These are phyloP conservation scores for Aspergillaceae sp. DNA, from an alignment of 2,329 filamentous ascomycete genomes.

Conservation along the genomic window DNA sequence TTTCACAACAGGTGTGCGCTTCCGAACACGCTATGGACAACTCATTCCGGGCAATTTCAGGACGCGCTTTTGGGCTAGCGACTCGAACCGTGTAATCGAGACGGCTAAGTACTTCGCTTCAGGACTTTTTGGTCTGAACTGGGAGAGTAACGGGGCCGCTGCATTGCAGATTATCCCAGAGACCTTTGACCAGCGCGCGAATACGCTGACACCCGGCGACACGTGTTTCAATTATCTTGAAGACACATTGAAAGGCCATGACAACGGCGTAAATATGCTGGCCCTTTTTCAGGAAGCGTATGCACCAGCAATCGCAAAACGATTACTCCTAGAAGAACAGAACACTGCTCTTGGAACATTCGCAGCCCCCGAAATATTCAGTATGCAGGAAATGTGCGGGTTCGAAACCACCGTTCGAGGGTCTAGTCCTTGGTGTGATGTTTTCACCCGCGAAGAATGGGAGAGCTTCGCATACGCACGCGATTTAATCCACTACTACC, in stretches of 20 bases:
- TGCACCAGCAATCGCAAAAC: slow-evolving; percentile 37
- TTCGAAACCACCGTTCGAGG: slow-evolving; percentile 50
- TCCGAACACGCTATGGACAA: slow-evolving; percentile 46
- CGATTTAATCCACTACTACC: slow-evolving; percentile 51
- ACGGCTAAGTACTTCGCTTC: slow-evolving; percentile 48
- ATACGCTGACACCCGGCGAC: slow-evolving; percentile 50
- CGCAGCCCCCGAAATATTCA: slow-evolving; percentile 43
- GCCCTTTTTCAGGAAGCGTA: slow-evolving; percentile 42
- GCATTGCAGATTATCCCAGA: slow-evolving; percentile 48
- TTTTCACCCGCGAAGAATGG: slow-evolving; percentile 49
- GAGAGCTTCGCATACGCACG: slow-evolving; percentile 50
- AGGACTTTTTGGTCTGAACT: slow-evolving; percentile 48
- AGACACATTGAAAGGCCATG: slow-evolving; percentile 38
- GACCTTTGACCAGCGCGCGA: slow-evolving; percentile 39
- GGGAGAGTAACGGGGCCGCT: slow-evolving; percentile 28
- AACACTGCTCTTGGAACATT: slow-evolving; percentile 34
- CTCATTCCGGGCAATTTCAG: slow-evolving; percentile 31
- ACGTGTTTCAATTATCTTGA: slow-evolving; percentile 33
- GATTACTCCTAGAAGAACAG: slow-evolving; percentile 25
- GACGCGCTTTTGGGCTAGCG: slow-evolving; percentile 48
- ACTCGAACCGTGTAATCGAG: slow-evolving; percentile 46
- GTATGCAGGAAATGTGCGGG: slow-evolving; percentile 55
- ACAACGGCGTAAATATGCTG: slow-evolving; percentile 43
- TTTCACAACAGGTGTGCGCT: slow-evolving; percentile 46
- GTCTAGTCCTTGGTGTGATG: slow-evolving; percentile 47